phyloP scores from a whole-genome alignment of 768 basidiomycete genomes.

The Macrolepiota dolichaula region DNA sequence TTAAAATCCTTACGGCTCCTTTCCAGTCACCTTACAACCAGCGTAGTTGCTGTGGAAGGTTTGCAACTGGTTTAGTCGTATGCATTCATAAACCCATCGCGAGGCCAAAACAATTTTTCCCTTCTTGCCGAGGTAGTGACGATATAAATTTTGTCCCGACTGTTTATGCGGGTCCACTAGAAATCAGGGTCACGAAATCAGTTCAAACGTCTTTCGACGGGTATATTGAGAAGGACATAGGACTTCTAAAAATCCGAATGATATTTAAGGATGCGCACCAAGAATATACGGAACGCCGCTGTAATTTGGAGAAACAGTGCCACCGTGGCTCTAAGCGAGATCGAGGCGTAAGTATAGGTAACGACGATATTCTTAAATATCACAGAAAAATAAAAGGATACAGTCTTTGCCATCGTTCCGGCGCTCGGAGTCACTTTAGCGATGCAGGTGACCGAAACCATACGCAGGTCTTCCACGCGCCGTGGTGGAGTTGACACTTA shows the following conservation, averaged over 20 bases:
- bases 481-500: conserved; percentile 33
- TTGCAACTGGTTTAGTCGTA: conserved; percentile 64
- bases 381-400: background rate
- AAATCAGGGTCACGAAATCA: conserved; percentile 7
- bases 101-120: conserved; percentile 72
- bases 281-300: conserved; percentile 79
- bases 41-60: conserved; percentile 78
- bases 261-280: conserved; percentile 40
- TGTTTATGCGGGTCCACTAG: conserved; percentile 76
- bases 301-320: conserved; percentile 68
- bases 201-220: background rate
- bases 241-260: conserved; percentile 7
- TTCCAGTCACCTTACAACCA: conserved; percentile 76
- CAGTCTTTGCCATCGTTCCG: background rate
- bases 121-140: conserved; percentile 78
- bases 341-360: conserved; percentile 1
- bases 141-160: conserved; percentile 78
- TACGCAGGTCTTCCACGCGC: background rate
- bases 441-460: background rate
- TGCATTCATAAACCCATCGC: conserved; percentile 76
- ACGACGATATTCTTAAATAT: background rate
- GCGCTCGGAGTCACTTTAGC: background rate
- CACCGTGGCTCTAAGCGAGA: conserved; percentile 66
- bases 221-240: background rate
- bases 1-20: conserved; percentile 48